Conservation (phyloP, 2,329 filamentous ascomycete genomes). For the Periconia sp. region DNA sequence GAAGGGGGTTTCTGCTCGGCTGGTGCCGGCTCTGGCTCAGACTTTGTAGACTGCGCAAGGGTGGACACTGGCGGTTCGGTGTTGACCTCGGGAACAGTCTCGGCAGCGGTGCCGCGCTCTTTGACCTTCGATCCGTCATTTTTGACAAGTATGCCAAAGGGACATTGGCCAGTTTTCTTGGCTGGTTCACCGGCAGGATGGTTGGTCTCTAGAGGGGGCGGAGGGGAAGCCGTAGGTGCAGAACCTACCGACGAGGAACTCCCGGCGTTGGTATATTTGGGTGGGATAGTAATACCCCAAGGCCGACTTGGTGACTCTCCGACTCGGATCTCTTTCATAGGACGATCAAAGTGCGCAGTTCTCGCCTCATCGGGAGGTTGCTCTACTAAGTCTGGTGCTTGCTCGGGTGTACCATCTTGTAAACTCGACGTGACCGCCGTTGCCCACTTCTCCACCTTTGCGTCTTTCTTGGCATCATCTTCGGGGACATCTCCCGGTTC, state of each 20-base stretch:
- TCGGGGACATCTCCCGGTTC: conserved; percentile 51
- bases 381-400: conserved; percentile 41
- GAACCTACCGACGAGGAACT: conserved; percentile 43
- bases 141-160: conserved; percentile 37
- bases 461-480: conserved; percentile 55
- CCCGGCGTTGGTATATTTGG: conserved; percentile 47
- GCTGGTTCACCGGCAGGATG: conserved; percentile 26
- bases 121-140: conserved; percentile 12
- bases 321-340: conserved; percentile 84
- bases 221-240: conserved; percentile 47
- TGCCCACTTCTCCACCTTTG: conserved; percentile 84
- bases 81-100: conserved; percentile 9
- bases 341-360: conserved; percentile 76
- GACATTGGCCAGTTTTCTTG: conserved; percentile 36
- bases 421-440: conserved; percentile 68
- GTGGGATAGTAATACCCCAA: conserved; percentile 85
- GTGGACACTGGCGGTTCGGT: conserved; percentile 15
- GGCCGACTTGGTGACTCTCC: conserved; percentile 91
- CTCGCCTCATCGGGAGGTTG: conserved; percentile 59
- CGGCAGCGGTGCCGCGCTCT: conserved; percentile 1
- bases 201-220: conserved; percentile 54
- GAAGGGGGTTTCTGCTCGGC: conserved; percentile 2
- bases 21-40: conserved; percentile 4
- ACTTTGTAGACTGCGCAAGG: conserved; percentile 6
- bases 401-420: conserved; percentile 43